Evolutionary conservation across 1,139 yeast species (phyloP).

Genomic region (Wickerhamomyces sp.): DNA sequence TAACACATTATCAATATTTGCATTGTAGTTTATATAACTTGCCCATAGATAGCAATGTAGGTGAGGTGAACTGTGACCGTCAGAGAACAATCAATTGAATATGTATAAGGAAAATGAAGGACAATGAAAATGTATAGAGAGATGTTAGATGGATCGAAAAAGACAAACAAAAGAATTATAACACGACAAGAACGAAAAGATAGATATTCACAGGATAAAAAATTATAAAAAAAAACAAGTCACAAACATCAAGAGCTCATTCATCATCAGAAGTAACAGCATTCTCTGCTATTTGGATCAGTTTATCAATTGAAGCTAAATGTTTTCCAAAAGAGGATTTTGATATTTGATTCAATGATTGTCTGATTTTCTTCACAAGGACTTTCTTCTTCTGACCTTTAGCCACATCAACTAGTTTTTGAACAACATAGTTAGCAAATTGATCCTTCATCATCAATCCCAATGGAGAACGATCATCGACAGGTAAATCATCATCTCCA

Average conservation of each 20-base stretch:
- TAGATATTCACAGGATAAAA: not conserved
- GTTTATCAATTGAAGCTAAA: constrained; percentile 76
- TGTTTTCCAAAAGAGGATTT: constrained; percentile 71
- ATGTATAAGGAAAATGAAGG: too few relatives aligned
- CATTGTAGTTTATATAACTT: not conserved
- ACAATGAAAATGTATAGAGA: too few relatives aligned
- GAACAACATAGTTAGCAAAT: constrained; percentile 95
- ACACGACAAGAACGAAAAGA: not conserved
- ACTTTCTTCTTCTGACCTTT: constrained; percentile 60
- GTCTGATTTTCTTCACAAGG: constrained; percentile 38
- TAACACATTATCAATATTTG: not conserved
- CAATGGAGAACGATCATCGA: constrained; percentile 58
- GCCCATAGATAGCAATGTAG: too few relatives aligned
- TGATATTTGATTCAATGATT: constrained; percentile 46
- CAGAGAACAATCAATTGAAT: too few relatives aligned
- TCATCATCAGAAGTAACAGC: constrained; percentile 20
- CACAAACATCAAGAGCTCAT: not conserved
- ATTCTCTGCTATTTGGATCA: constrained; percentile 35
- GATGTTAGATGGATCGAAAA: too few relatives aligned
- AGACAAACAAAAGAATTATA: too few relatives aligned
- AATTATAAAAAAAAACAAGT: not conserved
- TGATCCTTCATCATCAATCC: constrained; percentile 96
- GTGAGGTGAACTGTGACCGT: too few relatives aligned
- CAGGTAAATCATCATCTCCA: constrained; percentile 29
- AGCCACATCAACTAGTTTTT: constrained; percentile 83